These are phyloP conservation scores for Amphibolis antarctica DNA, from an alignment of 106 monocot genomes.

Conservation along the genomic window DNA sequence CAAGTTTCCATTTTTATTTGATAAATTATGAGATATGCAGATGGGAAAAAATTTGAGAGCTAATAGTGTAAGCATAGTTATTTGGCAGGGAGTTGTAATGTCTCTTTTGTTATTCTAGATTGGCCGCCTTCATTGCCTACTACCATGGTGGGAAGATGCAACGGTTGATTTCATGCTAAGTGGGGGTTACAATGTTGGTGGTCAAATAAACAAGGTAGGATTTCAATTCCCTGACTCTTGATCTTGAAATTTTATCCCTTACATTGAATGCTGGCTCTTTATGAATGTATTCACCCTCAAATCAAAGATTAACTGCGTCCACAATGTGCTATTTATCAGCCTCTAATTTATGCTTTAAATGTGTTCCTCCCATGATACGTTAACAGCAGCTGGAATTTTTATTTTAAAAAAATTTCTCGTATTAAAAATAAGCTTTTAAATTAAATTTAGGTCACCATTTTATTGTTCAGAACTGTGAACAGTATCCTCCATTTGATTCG, in stretches of 20 bases:
- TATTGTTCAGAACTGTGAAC: no score
- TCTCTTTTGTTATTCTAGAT: neutral
- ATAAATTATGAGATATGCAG: neutral
- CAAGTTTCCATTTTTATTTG: neutral
- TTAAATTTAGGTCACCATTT: no score
- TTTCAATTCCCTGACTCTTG: no score
- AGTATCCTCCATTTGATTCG: no score
- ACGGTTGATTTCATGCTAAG: constrained; percentile 19
- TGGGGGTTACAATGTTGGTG: constrained; percentile 16
- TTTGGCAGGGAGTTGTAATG: neutral
- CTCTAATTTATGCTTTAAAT: no score
- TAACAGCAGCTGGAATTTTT: no score
- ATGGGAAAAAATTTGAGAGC: neutral
- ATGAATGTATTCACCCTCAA: no score
- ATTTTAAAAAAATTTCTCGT: no score
- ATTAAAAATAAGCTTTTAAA: no score
- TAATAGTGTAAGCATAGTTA: neutral
- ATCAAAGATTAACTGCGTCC: no score
- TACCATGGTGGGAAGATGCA: constrained; percentile 14
- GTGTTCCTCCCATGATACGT: no score
- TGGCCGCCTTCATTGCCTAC: constrained; percentile 15
- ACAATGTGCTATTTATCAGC: no score
- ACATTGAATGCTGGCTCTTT: neutral
- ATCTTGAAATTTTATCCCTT: neutral
- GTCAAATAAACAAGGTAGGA: constrained; percentile 11